These are phyloP conservation scores for Phanerodontia chrysosporium DNA, from an alignment of 768 basidiomycete genomes.

Conservation along the genomic window DNA sequence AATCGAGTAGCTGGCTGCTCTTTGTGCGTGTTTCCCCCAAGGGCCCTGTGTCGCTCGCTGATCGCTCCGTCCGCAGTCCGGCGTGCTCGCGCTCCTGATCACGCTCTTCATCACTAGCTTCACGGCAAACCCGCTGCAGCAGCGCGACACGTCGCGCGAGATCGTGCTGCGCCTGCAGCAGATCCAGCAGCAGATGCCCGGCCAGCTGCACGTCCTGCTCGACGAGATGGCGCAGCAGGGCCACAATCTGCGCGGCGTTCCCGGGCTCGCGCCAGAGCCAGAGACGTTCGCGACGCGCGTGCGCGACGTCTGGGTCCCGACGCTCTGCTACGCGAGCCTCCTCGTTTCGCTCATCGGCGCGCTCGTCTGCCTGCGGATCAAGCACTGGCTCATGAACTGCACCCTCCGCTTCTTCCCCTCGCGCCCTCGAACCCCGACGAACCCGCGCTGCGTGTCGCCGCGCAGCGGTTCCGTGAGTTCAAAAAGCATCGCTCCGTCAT, in stretches of 20 bases:
- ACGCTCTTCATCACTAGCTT: conserved; percentile 5
- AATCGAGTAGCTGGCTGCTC: conserved; percentile 8
- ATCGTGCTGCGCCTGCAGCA: background rate
- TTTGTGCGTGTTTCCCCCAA: conserved; percentile 6
- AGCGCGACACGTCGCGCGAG: background rate
- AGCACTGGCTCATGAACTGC: conserved; percentile 12
- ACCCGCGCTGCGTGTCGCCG: background rate
- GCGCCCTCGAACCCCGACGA: background rate
- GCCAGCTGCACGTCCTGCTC: background rate
- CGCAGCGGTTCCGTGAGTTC: background rate
- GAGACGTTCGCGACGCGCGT: background rate
- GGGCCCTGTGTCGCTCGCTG: background rate
- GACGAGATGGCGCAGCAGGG: background rate
- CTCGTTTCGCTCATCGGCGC: background rate
- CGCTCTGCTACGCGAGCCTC: conserved; percentile 7
- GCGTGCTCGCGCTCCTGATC: conserved; percentile 9
- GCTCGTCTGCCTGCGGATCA: conserved; percentile 5
- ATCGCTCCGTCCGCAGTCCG: background rate
- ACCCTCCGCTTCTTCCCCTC: conserved; percentile 1
- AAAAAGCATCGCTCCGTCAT: conserved; percentile 2
- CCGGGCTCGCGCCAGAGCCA: background rate
- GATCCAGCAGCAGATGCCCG: background rate
- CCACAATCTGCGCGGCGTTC: background rate
- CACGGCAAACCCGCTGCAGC: background rate
- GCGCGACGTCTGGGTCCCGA: conserved; percentile 7